Evolutionary conservation across 2,329 filamentous ascomycete genomes (phyloP).

Genomic region (Trichoderma lentiforme): DNA sequence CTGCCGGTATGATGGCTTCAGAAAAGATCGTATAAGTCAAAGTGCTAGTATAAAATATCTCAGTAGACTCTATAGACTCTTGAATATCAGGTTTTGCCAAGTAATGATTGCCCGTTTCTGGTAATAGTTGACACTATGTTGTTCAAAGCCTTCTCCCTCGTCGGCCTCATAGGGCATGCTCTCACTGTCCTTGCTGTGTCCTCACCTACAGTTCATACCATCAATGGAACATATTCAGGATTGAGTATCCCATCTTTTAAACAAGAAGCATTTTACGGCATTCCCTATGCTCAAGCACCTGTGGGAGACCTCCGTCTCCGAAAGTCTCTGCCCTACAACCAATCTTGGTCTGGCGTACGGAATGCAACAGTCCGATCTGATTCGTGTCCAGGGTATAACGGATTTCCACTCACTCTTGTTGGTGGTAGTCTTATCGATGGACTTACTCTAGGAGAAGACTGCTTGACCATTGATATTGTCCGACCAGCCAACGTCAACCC

Average conservation of each 20-base stretch:
- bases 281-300: not conserved
- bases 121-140: not conserved
- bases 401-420: not conserved
- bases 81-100: not conserved
- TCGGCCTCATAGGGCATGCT: not conserved
- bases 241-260: not conserved
- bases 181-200: not conserved
- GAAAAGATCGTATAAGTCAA: not conserved
- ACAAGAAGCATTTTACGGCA: conserved; percentile 5
- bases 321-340: not conserved
- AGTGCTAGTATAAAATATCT: not conserved
- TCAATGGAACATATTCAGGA: not conserved
- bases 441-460: not conserved
- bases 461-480: conserved; percentile 1
- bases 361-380: conserved; percentile 6
- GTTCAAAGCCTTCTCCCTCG: not conserved
- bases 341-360: not conserved
- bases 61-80: not conserved
- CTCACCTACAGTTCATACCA: not conserved
- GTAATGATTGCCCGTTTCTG: not conserved
- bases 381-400: not conserved
- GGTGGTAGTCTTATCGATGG: not conserved
- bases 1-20: not conserved
- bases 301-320: not conserved
- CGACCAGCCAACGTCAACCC: not conserved